These are phyloP conservation scores for Arthroderma sp. DNA, from an alignment of 2,329 filamentous ascomycete genomes.

Conservation along the genomic window DNA sequence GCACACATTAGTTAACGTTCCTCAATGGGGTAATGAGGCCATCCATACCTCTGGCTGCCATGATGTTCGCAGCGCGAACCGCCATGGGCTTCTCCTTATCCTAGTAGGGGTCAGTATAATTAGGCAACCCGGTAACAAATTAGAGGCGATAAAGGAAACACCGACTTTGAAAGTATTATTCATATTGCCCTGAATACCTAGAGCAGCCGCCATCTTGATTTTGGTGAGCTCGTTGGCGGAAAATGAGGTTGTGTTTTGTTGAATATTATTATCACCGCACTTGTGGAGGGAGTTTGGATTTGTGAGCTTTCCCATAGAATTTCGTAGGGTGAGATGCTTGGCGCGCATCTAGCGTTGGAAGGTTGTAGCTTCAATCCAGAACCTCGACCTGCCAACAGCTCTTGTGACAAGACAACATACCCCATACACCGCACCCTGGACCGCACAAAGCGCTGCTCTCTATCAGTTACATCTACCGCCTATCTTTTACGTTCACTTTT, in stretches of 20 bases:
- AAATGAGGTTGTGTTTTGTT: neutral
- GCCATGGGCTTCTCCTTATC: conserved; percentile 98
- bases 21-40: neutral
- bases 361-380: neutral
- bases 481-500: neutral
- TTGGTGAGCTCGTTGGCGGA: neutral
- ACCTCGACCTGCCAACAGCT: conserved; percentile 7
- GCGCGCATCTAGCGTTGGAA: conserved; percentile 6
- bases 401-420: conserved; percentile 3
- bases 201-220: conserved; percentile 40
- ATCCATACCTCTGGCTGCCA: conserved; percentile 74
- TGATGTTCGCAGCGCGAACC: conserved; percentile 90
- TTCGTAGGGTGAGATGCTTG: conserved; percentile 9
- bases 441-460: neutral
- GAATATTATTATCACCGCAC: neutral
- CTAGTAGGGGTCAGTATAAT: conserved; percentile 25
- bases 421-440: neutral
- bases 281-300: conserved; percentile 6
- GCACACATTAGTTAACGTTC: conserved; percentile 19
- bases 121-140: neutral
- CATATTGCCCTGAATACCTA: conserved; percentile 36
- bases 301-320: conserved; percentile 5
- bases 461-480: neutral
- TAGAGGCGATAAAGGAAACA: conserved; percentile 22
- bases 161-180: conserved; percentile 53